A percentile compares a stretch with the other conserved stretches of the same genome.
phyloP scores from a whole-genome alignment of 2,329 filamentous ascomycete species.

The Aspergillus phoenicis region DNA sequence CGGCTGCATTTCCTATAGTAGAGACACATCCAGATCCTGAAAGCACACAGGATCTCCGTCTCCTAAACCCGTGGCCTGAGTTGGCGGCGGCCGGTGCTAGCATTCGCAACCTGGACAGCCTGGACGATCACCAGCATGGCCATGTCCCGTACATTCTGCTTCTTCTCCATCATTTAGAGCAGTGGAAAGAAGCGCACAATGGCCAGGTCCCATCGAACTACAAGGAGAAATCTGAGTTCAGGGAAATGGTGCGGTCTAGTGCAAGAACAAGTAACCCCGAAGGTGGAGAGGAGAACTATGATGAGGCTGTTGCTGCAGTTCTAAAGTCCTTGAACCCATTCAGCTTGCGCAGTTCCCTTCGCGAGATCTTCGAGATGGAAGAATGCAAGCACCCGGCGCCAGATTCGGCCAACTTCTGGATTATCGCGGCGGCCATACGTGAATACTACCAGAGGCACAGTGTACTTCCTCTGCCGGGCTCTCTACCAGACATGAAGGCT shows the following conservation, averaged over 20 bases:
- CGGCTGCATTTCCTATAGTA: conserved; percentile 83
- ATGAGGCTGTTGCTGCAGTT: conserved; percentile 85
- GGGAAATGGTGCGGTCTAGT: conserved; percentile 66
- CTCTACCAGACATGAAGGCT: conserved; percentile 96
- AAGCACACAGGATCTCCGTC: conserved; percentile 78
- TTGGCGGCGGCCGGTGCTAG: conserved; percentile 67
- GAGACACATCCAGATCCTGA: conserved; percentile 93
- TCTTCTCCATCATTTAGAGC: conserved; percentile 76
- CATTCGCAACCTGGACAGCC: conserved; percentile 66
- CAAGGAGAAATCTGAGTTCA: conserved; percentile 83
- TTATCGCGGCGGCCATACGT: conserved; percentile 78
- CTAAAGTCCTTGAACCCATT: conserved; percentile 79
- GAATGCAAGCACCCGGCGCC: conserved; percentile 54
- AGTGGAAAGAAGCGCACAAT: conserved; percentile 73
- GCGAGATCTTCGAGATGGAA: conserved; percentile 75
- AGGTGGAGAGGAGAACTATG: conserved; percentile 94
- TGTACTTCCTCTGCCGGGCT: conserved; percentile 79
- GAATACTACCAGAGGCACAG: conserved; percentile 73
- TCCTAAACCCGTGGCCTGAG: conserved; percentile 85
- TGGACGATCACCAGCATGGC: conserved; percentile 81
- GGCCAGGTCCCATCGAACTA: conserved; percentile 72
- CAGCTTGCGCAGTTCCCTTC: conserved; percentile 68
- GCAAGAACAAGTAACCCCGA: conserved; percentile 74
- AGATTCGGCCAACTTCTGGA: conserved; percentile 74
- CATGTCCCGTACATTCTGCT: conserved; percentile 87